Conservation (phyloP, 2,329 filamentous ascomycete genomes). For the Akanthomyces dipterigenus region DNA sequence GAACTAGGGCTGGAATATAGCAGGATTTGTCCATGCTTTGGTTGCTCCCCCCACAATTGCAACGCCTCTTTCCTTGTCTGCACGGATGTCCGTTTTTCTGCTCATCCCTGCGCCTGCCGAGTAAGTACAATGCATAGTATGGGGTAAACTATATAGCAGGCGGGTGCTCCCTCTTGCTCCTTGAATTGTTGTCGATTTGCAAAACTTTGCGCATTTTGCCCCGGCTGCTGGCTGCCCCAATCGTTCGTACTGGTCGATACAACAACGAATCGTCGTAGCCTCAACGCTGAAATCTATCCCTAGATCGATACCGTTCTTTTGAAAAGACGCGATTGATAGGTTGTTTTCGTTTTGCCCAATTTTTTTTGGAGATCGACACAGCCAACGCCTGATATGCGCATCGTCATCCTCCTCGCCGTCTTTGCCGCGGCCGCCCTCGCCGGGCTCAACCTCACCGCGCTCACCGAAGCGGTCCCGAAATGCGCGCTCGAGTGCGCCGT, state of each 20-base stretch:
- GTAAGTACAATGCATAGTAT: background rate
- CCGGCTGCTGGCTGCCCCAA: too few relatives aligned
- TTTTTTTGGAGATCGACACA: too few relatives aligned
- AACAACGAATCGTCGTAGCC: background rate
- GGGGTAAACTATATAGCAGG: background rate
- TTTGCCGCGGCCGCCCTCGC: slow-evolving; percentile 19
- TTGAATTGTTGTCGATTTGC: background rate
- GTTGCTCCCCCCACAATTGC: background rate
- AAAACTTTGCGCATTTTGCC: too few relatives aligned
- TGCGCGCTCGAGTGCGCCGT: slow-evolving; percentile 34
- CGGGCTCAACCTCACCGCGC: slow-evolving; percentile 19
- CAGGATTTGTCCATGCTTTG: background rate
- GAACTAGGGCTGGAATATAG: background rate
- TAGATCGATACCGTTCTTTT: background rate
- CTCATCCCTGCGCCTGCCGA: background rate
- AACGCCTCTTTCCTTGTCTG: background rate
- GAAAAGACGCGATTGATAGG: background rate
- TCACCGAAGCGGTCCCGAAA: slow-evolving; percentile 24
- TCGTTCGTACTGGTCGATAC: background rate
- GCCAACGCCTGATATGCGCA: slow-evolving; percentile 9
- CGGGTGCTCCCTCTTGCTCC: background rate
- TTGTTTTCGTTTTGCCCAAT: background rate
- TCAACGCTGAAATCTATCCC: background rate
- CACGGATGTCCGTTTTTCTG: background rate
- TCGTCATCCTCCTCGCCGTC: slow-evolving; percentile 20